Conservation (phyloP, 306 rosid genomes). For the Cicer judaicum region DNA sequence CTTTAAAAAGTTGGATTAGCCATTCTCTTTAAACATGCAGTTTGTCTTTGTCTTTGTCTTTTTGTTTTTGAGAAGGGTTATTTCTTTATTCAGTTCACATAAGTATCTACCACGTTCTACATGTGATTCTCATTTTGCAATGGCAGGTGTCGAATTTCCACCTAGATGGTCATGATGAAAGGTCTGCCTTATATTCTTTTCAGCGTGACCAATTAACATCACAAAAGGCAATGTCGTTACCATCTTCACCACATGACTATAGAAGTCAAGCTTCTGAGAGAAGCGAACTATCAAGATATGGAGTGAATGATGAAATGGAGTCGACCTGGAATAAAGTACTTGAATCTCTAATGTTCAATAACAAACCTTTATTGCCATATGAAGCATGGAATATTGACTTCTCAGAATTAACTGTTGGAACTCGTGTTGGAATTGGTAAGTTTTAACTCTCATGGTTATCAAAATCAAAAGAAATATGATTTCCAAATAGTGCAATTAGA, state of each 20-base stretch:
- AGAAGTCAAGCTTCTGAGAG: constrained; percentile 68
- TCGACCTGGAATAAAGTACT: constrained; percentile 86
- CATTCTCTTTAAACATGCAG: constrained; percentile 11
- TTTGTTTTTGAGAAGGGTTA: constrained; percentile 2
- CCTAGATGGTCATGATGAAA: constrained; percentile 53
- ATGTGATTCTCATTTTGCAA: constrained; percentile 37
- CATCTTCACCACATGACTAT: constrained; percentile 92
- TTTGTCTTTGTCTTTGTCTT: background rate
- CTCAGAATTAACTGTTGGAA: constrained; percentile 90
- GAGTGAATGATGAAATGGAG: constrained; percentile 64
- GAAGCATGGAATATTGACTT: constrained; percentile 92
- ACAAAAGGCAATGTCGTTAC: constrained; percentile 90
- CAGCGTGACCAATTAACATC: constrained; percentile 60
- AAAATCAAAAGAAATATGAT: constrained; percentile 10
- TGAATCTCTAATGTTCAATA: constrained; percentile 71
- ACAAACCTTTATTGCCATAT: constrained; percentile 81
- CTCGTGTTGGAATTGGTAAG: constrained; percentile 96
- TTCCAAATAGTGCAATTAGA: background rate
- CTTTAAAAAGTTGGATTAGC: constrained; percentile 17
- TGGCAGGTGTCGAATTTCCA: constrained; percentile 50
- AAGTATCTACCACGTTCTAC: constrained; percentile 10
- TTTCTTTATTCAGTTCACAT: constrained; percentile 33
- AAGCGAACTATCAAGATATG: constrained; percentile 60
- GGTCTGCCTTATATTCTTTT: constrained; percentile 48
- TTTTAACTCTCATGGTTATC: constrained; percentile 33